These are phyloP conservation scores for Ceratocystiopsis sp. DNA, from an alignment of 2,329 filamentous ascomycete species.

Conservation along the genomic window DNA sequence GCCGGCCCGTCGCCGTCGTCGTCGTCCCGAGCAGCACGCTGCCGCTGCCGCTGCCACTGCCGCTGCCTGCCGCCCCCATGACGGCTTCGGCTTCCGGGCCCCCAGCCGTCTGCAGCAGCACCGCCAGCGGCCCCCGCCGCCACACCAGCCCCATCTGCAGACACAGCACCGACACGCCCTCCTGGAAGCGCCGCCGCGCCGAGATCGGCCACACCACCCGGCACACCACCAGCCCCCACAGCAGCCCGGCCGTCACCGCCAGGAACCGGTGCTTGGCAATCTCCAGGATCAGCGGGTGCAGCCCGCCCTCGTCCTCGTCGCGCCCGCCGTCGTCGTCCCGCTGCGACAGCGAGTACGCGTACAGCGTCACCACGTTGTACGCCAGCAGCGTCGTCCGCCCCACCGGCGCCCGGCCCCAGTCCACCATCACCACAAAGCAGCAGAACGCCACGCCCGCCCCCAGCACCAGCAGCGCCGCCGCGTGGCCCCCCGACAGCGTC, in stretches of 20 bases:
- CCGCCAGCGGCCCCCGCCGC: constrained; percentile 78
- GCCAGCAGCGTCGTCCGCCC: constrained; percentile 88
- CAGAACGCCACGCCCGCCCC: constrained; percentile 67
- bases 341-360: constrained; percentile 78
- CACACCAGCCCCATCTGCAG: constrained; percentile 90
- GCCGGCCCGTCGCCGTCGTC: too few species aligned
- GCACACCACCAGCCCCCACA: constrained; percentile 87
- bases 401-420: constrained; percentile 68
- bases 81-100: too few species aligned
- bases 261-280: constrained; percentile 80
- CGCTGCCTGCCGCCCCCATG: too few species aligned
- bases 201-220: constrained; percentile 88
- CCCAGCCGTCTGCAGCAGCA: constrained; percentile 47
- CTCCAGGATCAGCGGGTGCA: constrained; percentile 67
- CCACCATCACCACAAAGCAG: constrained; percentile 82
- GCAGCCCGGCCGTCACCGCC: constrained; percentile 67
- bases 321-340: constrained; percentile 68
- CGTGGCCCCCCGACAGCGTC: constrained; percentile 58
- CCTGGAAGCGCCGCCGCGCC: constrained; percentile 71
- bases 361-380: constrained; percentile 88
- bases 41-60: too few species aligned
- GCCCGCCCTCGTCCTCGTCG: constrained; percentile 81
- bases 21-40: too few species aligned
- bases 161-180: constrained; percentile 81
- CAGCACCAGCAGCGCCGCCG: constrained; percentile 57